Evolutionary conservation across 805 yeast species (phyloP).

Genomic region (Wickerhamiella azyma): DNA sequence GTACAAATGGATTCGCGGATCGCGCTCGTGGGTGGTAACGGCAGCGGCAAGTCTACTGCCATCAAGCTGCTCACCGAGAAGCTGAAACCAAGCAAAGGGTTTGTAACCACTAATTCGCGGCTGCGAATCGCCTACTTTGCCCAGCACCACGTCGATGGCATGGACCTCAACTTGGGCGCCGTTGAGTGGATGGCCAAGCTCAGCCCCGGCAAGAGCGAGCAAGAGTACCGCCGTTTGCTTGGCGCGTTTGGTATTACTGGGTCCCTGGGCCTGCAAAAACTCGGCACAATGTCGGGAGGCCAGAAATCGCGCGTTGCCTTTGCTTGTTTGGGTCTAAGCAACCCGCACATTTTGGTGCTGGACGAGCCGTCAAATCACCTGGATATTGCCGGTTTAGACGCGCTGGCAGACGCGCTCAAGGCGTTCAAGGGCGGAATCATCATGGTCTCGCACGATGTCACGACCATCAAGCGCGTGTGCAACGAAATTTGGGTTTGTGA

Average conservation of each 20-base stretch:
- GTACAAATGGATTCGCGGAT: constrained; percentile 90
- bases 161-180: constrained; percentile 76
- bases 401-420: constrained; percentile 76
- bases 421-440: constrained; percentile 89
- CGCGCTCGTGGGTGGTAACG: constrained; percentile 97
- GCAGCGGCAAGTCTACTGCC: constrained; percentile 96
- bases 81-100: constrained; percentile 62
- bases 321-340: constrained; percentile 80
- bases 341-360: constrained; percentile 81
- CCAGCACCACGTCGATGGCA: constrained; percentile 96
- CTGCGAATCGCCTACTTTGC: constrained; percentile 93
- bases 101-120: constrained; percentile 67
- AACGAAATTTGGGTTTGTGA: constrained; percentile 95
- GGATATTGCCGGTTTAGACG: constrained; percentile 97
- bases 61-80: constrained; percentile 74
- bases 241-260: constrained; percentile 98
- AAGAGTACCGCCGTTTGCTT: constrained; percentile 89
- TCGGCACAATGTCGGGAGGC: constrained; percentile 88
- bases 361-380: constrained; percentile 98
- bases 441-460: constrained; percentile 96
- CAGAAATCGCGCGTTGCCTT: constrained; percentile 97
- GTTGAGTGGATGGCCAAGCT: constrained; percentile 86
- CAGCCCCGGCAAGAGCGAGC: constrained; percentile 88
- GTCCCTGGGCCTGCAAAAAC: constrained; percentile 78
- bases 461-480: constrained; percentile 78